These are phyloP conservation scores for Trichothecium sympodiale DNA, from an alignment of 2,329 filamentous ascomycete species.

Conservation along the genomic window DNA sequence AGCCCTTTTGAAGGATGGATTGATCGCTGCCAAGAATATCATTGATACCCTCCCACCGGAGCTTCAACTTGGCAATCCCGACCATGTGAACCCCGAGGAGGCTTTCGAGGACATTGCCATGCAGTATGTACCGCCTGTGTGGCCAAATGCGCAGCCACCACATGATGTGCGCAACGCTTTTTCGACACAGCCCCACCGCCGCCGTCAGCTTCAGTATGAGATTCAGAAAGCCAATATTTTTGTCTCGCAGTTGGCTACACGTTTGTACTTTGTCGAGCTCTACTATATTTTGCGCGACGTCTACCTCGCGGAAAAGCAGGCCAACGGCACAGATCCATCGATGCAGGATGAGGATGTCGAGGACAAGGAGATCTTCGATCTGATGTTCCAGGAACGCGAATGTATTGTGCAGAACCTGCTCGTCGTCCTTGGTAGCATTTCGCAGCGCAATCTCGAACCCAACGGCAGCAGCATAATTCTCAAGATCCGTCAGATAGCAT, in stretches of 20 bases:
- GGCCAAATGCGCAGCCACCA: constrained; percentile 31
- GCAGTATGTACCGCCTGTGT: constrained; percentile 40
- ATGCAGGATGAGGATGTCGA: constrained; percentile 26
- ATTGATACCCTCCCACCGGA: constrained; percentile 58
- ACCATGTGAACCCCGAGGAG: constrained; percentile 24
- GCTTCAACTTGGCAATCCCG: constrained; percentile 42
- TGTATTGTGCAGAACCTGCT: constrained; percentile 73
- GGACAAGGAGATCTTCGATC: constrained; percentile 40
- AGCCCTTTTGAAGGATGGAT: constrained; percentile 57
- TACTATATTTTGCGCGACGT: constrained; percentile 70
- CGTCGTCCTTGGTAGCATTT: constrained; percentile 63
- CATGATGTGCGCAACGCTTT: constrained; percentile 40
- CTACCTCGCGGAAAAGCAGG: constrained; percentile 36
- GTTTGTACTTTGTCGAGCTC: constrained; percentile 77
- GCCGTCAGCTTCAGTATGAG: constrained; percentile 61
- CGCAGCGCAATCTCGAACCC: constrained; percentile 76
- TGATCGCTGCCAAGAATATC: constrained; percentile 59
- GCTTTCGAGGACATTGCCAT: constrained; percentile 33
- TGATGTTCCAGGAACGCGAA: constrained; percentile 67
- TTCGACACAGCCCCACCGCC: constrained; percentile 35
- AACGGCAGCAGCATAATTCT: constrained; percentile 55
- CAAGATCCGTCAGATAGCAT: constrained; percentile 78
- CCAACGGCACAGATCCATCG: constrained; percentile 23
- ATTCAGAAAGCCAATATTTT: constrained; percentile 91
- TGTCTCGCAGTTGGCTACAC: constrained; percentile 66